phyloP scores from a whole-genome alignment of 257 asterid genomes.

The Solanum tarijense region DNA sequence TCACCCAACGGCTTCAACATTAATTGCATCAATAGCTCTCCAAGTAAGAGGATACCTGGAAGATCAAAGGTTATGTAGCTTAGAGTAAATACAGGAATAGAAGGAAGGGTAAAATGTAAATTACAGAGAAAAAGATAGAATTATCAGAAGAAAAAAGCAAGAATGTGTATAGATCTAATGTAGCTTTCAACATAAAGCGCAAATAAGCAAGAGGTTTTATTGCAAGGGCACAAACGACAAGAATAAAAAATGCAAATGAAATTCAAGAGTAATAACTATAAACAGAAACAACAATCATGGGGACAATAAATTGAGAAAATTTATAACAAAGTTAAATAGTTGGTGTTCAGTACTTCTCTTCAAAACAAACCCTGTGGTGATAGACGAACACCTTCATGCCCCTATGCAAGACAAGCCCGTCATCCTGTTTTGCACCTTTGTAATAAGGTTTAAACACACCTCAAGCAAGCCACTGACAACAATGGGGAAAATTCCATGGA shows the following conservation, averaged over 20 bases:
- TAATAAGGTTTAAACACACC: not conserved
- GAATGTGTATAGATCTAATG: not conserved
- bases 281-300: not conserved
- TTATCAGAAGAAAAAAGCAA: not conserved
- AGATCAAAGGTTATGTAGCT: slow-evolving; percentile 2
- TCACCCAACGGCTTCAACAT: slow-evolving; percentile 41
- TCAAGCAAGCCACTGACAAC: not conserved
- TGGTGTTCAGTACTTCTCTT: not conserved
- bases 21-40: slow-evolving; percentile 53
- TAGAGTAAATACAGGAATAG: not conserved
- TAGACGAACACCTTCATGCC: not conserved
- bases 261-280: not conserved
- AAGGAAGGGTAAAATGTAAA: not conserved
- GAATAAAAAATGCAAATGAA: not conserved
- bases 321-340: not conserved
- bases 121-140: not conserved
- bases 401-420: not conserved
- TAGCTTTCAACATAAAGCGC: not conserved
- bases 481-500: not conserved
- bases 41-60: slow-evolving; percentile 80
- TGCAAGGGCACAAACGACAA: not conserved
- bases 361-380: not conserved
- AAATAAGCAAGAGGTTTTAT: not conserved
- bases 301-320: not conserved
- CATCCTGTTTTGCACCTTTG: not conserved